These are phyloP conservation scores for Gossypium trilobum DNA, from an alignment of 441 rosid species.

Conservation along the genomic window DNA sequence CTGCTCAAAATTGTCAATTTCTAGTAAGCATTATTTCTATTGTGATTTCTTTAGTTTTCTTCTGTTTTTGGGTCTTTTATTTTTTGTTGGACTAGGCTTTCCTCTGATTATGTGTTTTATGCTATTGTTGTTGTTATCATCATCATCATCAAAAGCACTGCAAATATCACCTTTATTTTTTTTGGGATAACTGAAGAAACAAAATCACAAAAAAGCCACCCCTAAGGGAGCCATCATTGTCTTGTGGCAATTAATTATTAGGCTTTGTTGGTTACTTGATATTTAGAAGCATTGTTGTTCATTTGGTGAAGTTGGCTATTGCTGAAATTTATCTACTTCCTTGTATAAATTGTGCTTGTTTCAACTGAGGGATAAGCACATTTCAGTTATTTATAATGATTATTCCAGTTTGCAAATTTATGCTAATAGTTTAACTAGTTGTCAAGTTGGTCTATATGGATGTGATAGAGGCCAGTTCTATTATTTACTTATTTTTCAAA, in stretches of 20 bases:
- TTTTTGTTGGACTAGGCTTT: not conserved
- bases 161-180: not conserved
- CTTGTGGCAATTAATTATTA: not conserved
- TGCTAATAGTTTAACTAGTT: not conserved
- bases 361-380: conserved; percentile 9
- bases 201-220: not conserved
- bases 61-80: not conserved
- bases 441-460: not conserved
- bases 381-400: not conserved
- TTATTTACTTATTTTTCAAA: not conserved
- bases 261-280: not conserved
- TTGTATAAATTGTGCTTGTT: not conserved
- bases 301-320: not conserved
- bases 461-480: not conserved
- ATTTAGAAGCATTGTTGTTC: conserved; percentile 7
- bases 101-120: not conserved
- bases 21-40: not conserved
- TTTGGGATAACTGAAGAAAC: not conserved
- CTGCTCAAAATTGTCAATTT: not conserved
- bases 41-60: not conserved
- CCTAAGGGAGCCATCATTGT: not conserved
- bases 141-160: not conserved
- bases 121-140: not conserved
- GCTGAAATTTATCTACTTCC: not conserved
- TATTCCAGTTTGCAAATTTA: not conserved